These are phyloP conservation scores for Phylloporus sp. DNA, from an alignment of 768 basidiomycete species.

Conservation along the genomic window DNA sequence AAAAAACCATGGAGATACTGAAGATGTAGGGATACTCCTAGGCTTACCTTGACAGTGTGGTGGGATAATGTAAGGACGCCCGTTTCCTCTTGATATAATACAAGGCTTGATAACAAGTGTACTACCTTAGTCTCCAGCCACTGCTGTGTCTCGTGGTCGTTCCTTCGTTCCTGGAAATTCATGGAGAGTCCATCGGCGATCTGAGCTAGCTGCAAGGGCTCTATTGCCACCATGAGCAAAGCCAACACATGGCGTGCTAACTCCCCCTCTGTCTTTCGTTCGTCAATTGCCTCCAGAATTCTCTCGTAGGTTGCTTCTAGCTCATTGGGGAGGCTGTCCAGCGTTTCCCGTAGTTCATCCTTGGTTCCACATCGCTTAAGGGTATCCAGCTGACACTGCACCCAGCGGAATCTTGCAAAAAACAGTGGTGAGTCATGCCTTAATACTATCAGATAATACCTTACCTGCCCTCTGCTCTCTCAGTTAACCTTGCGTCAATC, in stretches of 20 bases:
- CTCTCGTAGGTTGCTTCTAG: conserved; percentile 4
- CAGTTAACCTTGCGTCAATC: not conserved
- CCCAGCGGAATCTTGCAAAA: conserved; percentile 2
- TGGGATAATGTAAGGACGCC: not conserved
- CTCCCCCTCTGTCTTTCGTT: not conserved
- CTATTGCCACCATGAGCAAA: not conserved
- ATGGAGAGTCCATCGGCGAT: not conserved
- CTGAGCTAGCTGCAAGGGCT: not conserved
- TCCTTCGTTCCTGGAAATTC: not conserved
- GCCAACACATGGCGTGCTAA: not conserved
- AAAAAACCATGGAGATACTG: not conserved
- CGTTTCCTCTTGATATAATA: not conserved
- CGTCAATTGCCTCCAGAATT: not conserved
- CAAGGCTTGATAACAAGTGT: not conserved
- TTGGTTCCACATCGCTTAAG: not conserved
- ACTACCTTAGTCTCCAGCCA: not conserved
- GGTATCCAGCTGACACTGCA: conserved; percentile 3
- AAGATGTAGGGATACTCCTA: too few relatives aligned
- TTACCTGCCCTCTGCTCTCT: conserved; percentile 1
- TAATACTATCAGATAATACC: not conserved
- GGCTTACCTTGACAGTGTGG: not conserved
- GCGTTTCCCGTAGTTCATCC: not conserved
- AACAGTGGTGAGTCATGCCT: not conserved
- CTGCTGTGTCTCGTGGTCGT: not conserved
- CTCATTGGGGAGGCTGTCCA: not conserved